Conservation (phyloP, 441 rosid genomes). For the Pelargonium citronellum region DNA sequence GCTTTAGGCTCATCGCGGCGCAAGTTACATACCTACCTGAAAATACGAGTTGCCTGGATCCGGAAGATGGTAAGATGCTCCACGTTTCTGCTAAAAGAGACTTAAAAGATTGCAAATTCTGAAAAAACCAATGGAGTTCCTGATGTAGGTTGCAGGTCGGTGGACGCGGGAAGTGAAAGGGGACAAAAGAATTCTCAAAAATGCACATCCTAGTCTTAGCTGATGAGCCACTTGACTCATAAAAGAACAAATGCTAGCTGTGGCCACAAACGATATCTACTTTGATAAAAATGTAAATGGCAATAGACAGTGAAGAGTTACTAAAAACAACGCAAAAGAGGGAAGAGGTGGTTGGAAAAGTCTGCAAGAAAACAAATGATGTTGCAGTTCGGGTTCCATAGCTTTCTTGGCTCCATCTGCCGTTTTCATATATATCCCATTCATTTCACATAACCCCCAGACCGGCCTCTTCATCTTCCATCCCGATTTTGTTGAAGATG, state of each 20-base stretch:
- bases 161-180: neutral
- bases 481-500: neutral
- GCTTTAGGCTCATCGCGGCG: too few species aligned
- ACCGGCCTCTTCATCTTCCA: too few species aligned
- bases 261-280: neutral
- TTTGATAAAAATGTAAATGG: neutral
- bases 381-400: neutral
- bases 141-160: neutral
- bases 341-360: constrained; percentile 5
- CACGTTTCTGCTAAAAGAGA: neutral
- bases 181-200: neutral
- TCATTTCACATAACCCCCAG: too few species aligned
- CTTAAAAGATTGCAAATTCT: neutral
- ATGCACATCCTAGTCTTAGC: neutral
- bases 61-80: too few species aligned
- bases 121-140: neutral
- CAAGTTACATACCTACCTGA: neutral
- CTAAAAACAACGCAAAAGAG: neutral
- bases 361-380: neutral
- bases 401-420: neutral
- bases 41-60: neutral
- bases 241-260: neutral
- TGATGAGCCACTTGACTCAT: too few species aligned
- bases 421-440: neutral
- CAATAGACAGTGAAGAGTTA: neutral